Conservation (phyloP, 2,329 filamentous ascomycete genomes). For the Fusarium sp. region DNA sequence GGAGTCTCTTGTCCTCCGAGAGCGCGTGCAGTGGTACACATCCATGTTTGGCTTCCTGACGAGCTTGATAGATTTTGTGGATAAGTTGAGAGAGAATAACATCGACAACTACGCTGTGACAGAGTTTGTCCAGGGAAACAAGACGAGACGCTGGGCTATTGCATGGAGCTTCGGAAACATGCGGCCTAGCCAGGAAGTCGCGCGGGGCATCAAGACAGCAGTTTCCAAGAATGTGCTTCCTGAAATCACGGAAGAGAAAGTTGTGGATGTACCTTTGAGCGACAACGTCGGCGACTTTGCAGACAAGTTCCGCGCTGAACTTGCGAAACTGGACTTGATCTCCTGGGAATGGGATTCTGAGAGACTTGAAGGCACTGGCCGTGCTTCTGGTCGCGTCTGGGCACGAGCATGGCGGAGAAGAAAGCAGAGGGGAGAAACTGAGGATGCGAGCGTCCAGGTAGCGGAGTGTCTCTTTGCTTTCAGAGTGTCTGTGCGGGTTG, state of each 20-base stretch:
- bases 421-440: slow-evolving; percentile 56
- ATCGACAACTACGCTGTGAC: slow-evolving; percentile 86
- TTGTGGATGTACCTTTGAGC: slow-evolving; percentile 59
- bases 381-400: slow-evolving; percentile 81
- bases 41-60: slow-evolving; percentile 87
- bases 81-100: slow-evolving; percentile 64
- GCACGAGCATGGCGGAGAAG: slow-evolving; percentile 77
- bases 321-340: slow-evolving; percentile 67
- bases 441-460: slow-evolving; percentile 31
- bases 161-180: slow-evolving; percentile 84
- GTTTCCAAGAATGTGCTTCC: slow-evolving; percentile 60
- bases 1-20: slow-evolving; percentile 71
- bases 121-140: slow-evolving; percentile 79
- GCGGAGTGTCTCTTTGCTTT: slow-evolving; percentile 66
- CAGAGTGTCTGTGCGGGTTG: slow-evolving; percentile 61
- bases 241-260: slow-evolving; percentile 53
- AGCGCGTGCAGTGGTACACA: slow-evolving; percentile 85
- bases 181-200: slow-evolving; percentile 67
- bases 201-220: slow-evolving; percentile 57
- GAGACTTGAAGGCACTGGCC: slow-evolving; percentile 68
- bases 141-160: slow-evolving; percentile 86
- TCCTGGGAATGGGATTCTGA: slow-evolving; percentile 72
- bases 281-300: slow-evolving; percentile 55
- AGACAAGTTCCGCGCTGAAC: slow-evolving; percentile 55
- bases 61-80: slow-evolving; percentile 72